Evolutionary conservation across 2,329 filamentous ascomycete species (phyloP), one percentile per base, ranked within the genome.

Genomic region (Pestalotiopsis fici): DNA sequence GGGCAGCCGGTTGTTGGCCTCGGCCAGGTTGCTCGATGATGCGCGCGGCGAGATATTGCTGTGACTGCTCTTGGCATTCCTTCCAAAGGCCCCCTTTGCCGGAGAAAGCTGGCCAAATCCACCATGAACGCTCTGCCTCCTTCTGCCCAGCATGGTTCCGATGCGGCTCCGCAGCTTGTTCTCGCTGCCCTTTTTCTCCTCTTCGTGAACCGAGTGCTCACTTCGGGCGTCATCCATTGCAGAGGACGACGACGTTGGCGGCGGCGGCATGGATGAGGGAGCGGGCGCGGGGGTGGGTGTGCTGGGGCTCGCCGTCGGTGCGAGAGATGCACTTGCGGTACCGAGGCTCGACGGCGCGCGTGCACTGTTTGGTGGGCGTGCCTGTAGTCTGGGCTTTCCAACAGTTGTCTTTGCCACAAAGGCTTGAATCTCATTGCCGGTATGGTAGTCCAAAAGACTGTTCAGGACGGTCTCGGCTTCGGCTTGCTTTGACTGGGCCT

Each of bases 391-490:
- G 68, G 82, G 77, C 68, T 81, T 78, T n/a, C 85, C 85, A 4
- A 79, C 74, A 0, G 82, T 83, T 2, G 78, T 79, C 66, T 78
- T 81, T 6, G 81, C 77, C 0, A 81, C 82, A 78, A 94, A 97
- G 35, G 87, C 89, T 73, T 91, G 91, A 70, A 99, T 95, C 82
- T 99, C 96, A 75, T 92, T 92, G 21, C 90, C 88, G 0, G 95
- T 97, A 77, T 93, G 91, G 55, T 98, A 89, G 77, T 97, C 96
- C 63, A 99, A 85, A 72, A 98, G 86, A 9, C 91, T 86, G 71
- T 93, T 94, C 67, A 99, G 83, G 28, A 93, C 93, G 69, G 91
- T 90, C 77, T 96, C 94, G 28, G 94, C 90, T 13, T 91, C 89
- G 68, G 89, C 83, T 69, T 93, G 89, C 69, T 87, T 90, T 67